Evolutionary conservation across 495 filamentous ascomycete species (phyloP).

Genomic region (Choiromyces venosus): DNA sequence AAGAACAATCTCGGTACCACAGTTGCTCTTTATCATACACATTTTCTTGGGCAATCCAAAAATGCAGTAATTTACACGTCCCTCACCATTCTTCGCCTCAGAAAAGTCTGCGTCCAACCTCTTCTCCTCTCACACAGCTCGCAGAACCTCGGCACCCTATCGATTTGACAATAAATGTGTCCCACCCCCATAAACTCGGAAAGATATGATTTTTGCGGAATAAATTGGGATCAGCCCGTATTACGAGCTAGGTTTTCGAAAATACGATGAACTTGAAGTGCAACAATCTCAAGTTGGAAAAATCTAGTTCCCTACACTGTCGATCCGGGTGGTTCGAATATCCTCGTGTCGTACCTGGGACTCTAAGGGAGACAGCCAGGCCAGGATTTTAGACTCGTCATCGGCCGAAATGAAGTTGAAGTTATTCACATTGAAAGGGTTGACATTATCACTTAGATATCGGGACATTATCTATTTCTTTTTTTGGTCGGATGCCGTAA

Average conservation of each 20-base stretch:
- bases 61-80: background rate
- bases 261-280: background rate
- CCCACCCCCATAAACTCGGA: background rate
- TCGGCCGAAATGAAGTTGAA: too few species aligned
- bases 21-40: background rate
- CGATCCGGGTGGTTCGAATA: too few species aligned
- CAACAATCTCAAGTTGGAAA: background rate
- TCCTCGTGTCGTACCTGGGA: too few species aligned
- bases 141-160: background rate
- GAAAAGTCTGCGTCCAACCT: background rate
- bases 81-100: background rate
- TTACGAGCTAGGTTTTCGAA: background rate
- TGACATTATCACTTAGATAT: too few species aligned
- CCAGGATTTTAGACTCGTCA: too few species aligned
- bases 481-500: too few species aligned
- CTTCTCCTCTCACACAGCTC: background rate
- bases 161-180: background rate
- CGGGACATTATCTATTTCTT: too few species aligned
- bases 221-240: background rate
- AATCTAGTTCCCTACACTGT: too few species aligned
- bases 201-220: background rate
- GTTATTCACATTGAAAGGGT: too few species aligned
- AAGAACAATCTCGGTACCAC: background rate
- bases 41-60: background rate
- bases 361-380: too few species aligned